Evolutionary conservation across 305 asterid genomes (phyloP).

Genomic region (Fraxinus greggii): DNA sequence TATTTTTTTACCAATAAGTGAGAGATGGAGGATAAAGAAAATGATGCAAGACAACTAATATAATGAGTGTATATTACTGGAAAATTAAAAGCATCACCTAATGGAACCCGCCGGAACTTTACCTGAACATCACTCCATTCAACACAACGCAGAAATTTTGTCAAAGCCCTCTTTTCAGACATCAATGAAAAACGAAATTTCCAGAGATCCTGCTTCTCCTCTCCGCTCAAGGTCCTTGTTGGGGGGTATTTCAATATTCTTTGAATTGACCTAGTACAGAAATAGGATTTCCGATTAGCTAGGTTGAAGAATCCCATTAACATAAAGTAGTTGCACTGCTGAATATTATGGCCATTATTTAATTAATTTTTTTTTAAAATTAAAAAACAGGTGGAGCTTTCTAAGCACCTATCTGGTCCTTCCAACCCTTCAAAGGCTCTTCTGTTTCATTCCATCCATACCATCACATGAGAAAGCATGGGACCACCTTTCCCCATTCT

Average conservation of each 20-base stretch:
- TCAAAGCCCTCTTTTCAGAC: slow-evolving; percentile 93
- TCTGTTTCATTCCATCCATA: background rate
- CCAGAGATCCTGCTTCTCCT: slow-evolving; percentile 97
- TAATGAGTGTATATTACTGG: background rate
- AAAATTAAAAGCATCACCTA: background rate
- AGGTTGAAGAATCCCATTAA: slow-evolving; percentile 6
- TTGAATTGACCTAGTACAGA: slow-evolving; percentile 76
- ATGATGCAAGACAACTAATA: background rate
- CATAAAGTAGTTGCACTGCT: slow-evolving; percentile 1
- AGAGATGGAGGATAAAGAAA: background rate
- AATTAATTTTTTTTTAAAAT: background rate
- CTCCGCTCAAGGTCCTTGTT: slow-evolving; percentile 90
- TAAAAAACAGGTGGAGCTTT: background rate
- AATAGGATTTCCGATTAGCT: slow-evolving; percentile 30
- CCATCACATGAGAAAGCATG: background rate
- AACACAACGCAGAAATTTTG: slow-evolving; percentile 90
- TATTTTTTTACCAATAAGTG: background rate
- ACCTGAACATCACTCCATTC: slow-evolving; percentile 99
- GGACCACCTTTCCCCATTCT: background rate
- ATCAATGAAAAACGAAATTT: slow-evolving; percentile 91
- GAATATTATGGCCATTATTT: background rate
- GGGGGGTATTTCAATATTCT: slow-evolving; percentile 95
- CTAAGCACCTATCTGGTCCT: background rate
- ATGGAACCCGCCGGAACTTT: slow-evolving; percentile 18
- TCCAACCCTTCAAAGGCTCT: background rate